Conservation (phyloP, 2,329 filamentous ascomycete genomes). For the Pseudogymnoascus sp. region DNA sequence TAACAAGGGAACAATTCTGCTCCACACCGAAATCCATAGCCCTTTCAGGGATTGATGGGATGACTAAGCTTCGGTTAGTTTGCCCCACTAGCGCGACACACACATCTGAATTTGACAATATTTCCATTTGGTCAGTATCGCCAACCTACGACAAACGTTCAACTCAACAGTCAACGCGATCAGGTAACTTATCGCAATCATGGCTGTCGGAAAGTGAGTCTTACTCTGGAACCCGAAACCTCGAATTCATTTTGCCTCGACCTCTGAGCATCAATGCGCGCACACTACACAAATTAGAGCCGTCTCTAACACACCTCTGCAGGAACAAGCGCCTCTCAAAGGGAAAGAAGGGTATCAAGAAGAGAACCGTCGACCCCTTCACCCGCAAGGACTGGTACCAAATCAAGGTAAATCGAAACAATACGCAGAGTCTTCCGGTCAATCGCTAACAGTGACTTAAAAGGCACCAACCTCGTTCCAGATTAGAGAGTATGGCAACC, state of each 20-base stretch:
- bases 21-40: constrained; percentile 4
- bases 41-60: constrained; percentile 1
- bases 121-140: constrained; percentile 11
- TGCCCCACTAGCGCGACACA: constrained; percentile 11
- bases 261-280: constrained; percentile 11
- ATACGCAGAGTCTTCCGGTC: constrained; percentile 2
- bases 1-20: not conserved
- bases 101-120: constrained; percentile 12
- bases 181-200: constrained; percentile 49
- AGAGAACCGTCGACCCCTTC: constrained; percentile 97
- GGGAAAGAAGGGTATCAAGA: constrained; percentile 99
- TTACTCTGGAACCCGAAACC: constrained; percentile 12
- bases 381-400: constrained; percentile 98
- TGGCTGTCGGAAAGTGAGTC: constrained; percentile 74
- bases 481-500: constrained; percentile 69
- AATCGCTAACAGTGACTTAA: constrained; percentile 24
- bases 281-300: constrained; percentile 12
- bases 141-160: constrained; percentile 17
- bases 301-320: constrained; percentile 26
- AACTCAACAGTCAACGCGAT: constrained; percentile 22
- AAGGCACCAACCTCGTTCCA: constrained; percentile 92
- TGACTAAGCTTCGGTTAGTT: constrained; percentile 12
- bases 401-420: constrained; percentile 62
- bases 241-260: constrained; percentile 15
- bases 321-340: constrained; percentile 99